Conservation (phyloP, 306 rosid genomes). For the Prinsepia uniflora region DNA sequence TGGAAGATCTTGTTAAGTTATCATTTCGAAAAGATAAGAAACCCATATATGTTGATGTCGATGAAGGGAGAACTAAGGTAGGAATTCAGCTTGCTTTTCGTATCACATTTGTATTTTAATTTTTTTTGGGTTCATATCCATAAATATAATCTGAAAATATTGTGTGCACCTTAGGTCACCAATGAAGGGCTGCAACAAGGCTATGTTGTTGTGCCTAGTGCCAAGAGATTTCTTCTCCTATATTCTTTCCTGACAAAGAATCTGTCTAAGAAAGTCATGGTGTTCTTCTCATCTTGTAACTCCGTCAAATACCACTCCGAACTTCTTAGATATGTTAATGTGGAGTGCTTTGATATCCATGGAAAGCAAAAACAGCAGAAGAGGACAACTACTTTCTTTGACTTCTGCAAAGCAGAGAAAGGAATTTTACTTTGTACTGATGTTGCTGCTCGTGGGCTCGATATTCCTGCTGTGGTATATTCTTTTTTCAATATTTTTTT, state of each 20-base stretch:
- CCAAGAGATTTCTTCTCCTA: slow-evolving; percentile 73
- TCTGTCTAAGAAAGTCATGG: slow-evolving; percentile 83
- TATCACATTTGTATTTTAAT: neutral
- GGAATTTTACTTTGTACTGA: slow-evolving; percentile 96
- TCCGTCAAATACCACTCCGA: slow-evolving; percentile 89
- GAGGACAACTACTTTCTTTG: slow-evolving; percentile 71
- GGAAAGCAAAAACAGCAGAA: slow-evolving; percentile 94
- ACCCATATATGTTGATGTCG: slow-evolving; percentile 74
- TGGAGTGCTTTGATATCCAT: slow-evolving; percentile 78
- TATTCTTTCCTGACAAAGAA: slow-evolving; percentile 76
- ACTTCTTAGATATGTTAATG: slow-evolving; percentile 61
- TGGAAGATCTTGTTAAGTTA: slow-evolving; percentile 84
- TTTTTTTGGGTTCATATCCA: neutral
- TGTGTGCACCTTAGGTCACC: slow-evolving; percentile 56
- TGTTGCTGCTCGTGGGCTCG: slow-evolving; percentile 98
- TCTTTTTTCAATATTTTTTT: neutral
- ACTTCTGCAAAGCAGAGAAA: slow-evolving; percentile 75
- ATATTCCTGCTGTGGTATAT: slow-evolving; percentile 80
- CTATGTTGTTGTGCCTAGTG: slow-evolving; percentile 79
- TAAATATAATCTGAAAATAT: slow-evolving; percentile 19
- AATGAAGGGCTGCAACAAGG: slow-evolving; percentile 97
- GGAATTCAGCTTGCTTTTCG: neutral
- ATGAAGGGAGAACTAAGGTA: slow-evolving; percentile 83
- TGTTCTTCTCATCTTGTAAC: slow-evolving; percentile 94
- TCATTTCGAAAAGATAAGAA: slow-evolving; percentile 55